phyloP scores from a whole-genome alignment of 257 asterid species.

The Gentiana macrophylla region DNA sequence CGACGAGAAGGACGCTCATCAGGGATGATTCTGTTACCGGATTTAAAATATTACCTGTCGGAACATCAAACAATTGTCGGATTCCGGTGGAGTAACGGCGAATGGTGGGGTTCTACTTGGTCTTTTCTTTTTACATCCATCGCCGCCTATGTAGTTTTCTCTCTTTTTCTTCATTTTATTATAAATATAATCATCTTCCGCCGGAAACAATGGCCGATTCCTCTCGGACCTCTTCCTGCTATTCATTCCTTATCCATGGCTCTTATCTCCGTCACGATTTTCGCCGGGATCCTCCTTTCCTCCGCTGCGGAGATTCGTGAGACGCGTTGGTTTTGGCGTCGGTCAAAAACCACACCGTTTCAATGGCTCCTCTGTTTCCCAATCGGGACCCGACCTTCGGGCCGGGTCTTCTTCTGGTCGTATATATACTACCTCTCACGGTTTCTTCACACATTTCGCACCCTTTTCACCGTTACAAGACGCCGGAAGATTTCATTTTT shows the following conservation, averaged over 20 bases:
- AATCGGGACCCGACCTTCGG: slow-evolving; percentile 78
- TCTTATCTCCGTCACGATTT: slow-evolving; percentile 54
- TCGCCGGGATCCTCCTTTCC: slow-evolving; percentile 69
- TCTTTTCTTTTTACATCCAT: slow-evolving; percentile 56
- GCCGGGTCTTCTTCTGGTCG: slow-evolving; percentile 95
- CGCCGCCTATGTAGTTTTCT: slow-evolving; percentile 38
- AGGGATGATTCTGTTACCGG: slow-evolving; percentile 16
- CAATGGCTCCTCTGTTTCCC: slow-evolving; percentile 91
- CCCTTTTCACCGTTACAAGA: slow-evolving; percentile 33
- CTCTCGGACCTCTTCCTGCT: slow-evolving; percentile 73
- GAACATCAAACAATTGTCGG: slow-evolving; percentile 72
- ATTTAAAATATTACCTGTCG: slow-evolving; percentile 44
- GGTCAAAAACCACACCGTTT: slow-evolving; percentile 52
- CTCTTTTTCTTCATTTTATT: slow-evolving; percentile 38
- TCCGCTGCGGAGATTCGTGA: slow-evolving; percentile 78
- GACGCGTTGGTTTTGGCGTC: slow-evolving; percentile 74
- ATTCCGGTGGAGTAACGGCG: slow-evolving; percentile 71
- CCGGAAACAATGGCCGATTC: slow-evolving; percentile 33
- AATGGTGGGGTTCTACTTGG: slow-evolving; percentile 82
- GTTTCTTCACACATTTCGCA: slow-evolving; percentile 56
- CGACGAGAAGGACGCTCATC: not conserved
- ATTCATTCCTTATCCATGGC: slow-evolving; percentile 71
- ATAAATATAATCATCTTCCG: slow-evolving; percentile 42
- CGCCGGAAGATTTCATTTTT: slow-evolving; percentile 39
- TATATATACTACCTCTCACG: slow-evolving; percentile 71